Conservation (phyloP, 352 stramenopile genomes). For the Globisporangium paddicum region DNA sequence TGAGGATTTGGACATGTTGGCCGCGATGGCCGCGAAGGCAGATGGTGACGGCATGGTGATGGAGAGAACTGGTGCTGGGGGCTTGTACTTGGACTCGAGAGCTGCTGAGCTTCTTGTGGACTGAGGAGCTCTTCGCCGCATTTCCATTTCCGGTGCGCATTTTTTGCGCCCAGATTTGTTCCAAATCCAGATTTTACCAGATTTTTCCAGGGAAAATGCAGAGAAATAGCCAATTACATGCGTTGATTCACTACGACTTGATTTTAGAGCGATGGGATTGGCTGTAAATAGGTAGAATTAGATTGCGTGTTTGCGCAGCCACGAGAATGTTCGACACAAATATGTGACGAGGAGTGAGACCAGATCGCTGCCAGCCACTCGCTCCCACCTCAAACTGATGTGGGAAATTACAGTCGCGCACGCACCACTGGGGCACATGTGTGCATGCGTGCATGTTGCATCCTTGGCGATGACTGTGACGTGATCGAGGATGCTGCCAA, state of each 20-base stretch:
- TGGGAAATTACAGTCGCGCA: neutral
- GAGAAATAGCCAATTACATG: neutral
- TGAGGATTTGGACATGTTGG: constrained; percentile 36
- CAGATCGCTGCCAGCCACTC: neutral
- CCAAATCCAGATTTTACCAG: too few relatives aligned
- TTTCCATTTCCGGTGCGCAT: too few relatives aligned
- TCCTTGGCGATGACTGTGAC: too few relatives aligned
- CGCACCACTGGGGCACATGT: too few relatives aligned
- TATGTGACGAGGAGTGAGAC: neutral
- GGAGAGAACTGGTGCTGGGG: neutral
- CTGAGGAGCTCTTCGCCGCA: neutral
- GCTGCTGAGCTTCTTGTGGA: neutral
- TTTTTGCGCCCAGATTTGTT: too few relatives aligned
- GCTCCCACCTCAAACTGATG: too few relatives aligned
- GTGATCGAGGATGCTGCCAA: too few relatives aligned
- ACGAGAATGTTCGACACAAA: neutral
- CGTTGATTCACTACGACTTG: neutral
- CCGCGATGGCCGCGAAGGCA: constrained; percentile 28
- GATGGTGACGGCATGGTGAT: constrained; percentile 11
- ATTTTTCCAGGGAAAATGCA: too few relatives aligned
- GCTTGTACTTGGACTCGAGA: too few relatives aligned
- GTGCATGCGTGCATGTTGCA: too few relatives aligned
- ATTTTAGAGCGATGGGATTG: neutral
- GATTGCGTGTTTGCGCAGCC: neutral
- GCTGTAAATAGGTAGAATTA: neutral